Conservation (phyloP, 495 filamentous ascomycete species). For the Neurospora sp. region DNA sequence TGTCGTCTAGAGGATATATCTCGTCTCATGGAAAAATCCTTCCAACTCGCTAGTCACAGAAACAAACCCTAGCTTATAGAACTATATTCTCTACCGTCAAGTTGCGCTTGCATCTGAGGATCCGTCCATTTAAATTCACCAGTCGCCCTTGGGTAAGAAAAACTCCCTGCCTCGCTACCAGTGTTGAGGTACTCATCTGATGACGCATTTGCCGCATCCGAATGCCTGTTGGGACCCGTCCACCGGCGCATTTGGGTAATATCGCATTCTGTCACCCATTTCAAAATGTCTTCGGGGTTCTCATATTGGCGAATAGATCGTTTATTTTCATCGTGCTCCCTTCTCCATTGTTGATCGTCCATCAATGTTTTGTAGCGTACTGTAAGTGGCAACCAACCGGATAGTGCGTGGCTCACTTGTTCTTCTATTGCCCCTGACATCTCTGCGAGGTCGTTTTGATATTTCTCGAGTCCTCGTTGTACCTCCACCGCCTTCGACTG, state of each 20-base stretch:
- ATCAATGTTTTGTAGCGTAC: neutral
- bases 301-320: neutral
- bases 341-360: neutral
- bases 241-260: neutral
- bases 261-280: neutral
- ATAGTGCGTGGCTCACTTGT: neutral
- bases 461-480: neutral
- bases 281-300: neutral
- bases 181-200: neutral
- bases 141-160: no score
- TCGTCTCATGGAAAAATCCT: neutral
- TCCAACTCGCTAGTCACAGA: neutral
- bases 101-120: neutral
- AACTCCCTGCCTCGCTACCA: neutral
- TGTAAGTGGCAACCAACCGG: neutral
- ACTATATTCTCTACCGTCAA: neutral
- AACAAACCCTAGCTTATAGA: neutral
- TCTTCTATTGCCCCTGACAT: neutral
- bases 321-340: neutral
- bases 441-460: neutral
- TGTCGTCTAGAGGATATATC: neutral
- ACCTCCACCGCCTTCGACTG: neutral
- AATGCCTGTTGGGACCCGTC: neutral
- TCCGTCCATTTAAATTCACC: neutral
- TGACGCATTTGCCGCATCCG: neutral